phyloP scores from a whole-genome alignment of 352 stramenopile genomes.

The Peronospora belbahrii region DNA sequence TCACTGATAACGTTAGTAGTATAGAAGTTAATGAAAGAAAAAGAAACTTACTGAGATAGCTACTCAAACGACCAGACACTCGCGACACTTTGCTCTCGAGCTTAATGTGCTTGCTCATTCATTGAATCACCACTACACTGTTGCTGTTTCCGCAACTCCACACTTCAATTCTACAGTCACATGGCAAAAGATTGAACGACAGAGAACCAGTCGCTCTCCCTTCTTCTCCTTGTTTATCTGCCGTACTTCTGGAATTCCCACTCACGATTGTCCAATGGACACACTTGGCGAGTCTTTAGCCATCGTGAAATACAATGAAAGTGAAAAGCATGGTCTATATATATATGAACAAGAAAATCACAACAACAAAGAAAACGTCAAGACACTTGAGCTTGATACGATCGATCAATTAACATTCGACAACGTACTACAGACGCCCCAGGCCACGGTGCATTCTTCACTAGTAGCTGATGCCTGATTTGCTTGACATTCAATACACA shows the following conservation, averaged over 20 bases:
- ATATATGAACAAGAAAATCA: slow-evolving; percentile 17
- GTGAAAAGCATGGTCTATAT: slow-evolving; percentile 98
- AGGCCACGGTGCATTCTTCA: slow-evolving; percentile 83
- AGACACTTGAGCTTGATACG: not conserved
- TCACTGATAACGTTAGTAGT: slow-evolving; percentile 24
- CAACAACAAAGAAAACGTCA: slow-evolving; percentile 1
- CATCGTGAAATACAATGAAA: slow-evolving; percentile 99
- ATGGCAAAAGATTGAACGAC: not conserved
- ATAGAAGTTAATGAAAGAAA: slow-evolving; percentile 18
- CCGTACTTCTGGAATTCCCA: slow-evolving; percentile 99
- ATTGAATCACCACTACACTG: not conserved
- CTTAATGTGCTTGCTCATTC: not conserved
- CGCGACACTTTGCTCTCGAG: slow-evolving; percentile 1
- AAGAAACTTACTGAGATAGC: slow-evolving; percentile 23
- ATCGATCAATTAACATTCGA: not conserved
- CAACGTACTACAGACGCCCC: slow-evolving; percentile 79
- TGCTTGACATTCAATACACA: slow-evolving; percentile 98
- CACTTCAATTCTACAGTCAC: slow-evolving; percentile 6
- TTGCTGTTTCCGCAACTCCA: slow-evolving; percentile 1
- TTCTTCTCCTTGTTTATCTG: slow-evolving; percentile 45
- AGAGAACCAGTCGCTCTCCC: not conserved
- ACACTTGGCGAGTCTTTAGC: slow-evolving; percentile 98
- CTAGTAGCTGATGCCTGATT: slow-evolving; percentile 85
- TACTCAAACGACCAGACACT: slow-evolving; percentile 1
- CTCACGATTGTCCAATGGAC: slow-evolving; percentile 99